Conservation (phyloP, 2,329 filamentous ascomycete species). For the Penicillium palitans region DNA sequence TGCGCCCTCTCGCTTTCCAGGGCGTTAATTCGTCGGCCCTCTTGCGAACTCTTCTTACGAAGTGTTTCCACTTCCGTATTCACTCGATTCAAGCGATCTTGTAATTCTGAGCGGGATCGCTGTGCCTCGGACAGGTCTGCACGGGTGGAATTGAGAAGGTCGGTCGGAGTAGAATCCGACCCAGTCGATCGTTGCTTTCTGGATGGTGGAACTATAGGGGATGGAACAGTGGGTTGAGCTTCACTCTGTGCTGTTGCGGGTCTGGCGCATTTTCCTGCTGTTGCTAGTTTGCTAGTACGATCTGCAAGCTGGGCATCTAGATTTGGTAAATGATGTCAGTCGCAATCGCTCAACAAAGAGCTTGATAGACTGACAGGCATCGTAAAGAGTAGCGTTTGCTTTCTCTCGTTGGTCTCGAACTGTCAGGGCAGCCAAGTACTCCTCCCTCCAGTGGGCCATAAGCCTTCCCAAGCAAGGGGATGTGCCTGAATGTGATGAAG, state of each 20-base stretch:
- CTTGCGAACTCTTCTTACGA: slow-evolving; percentile 60
- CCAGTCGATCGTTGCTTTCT: slow-evolving; percentile 28
- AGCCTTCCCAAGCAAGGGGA: slow-evolving; percentile 18
- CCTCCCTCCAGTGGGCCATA: slow-evolving; percentile 74
- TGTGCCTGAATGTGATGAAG: slow-evolving; percentile 18
- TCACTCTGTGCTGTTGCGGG: slow-evolving; percentile 26
- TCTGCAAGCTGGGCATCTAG: slow-evolving; percentile 67
- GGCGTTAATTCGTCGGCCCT: slow-evolving; percentile 61
- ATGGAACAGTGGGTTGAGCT: slow-evolving; percentile 28
- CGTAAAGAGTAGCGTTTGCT: slow-evolving; percentile 66
- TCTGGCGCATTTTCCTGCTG: slow-evolving; percentile 26
- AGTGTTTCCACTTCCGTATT: slow-evolving; percentile 65
- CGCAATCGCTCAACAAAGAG: slow-evolving; percentile 9
- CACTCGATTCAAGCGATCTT: slow-evolving; percentile 62
- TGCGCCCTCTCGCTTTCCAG: slow-evolving; percentile 63
- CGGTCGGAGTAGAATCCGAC: slow-evolving; percentile 33
- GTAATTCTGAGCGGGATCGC: slow-evolving; percentile 68
- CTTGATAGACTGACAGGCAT: slow-evolving; percentile 63
- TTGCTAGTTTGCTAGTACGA: slow-evolving; percentile 58
- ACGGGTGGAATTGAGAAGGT: slow-evolving; percentile 44
- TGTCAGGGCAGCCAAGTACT: slow-evolving; percentile 74
- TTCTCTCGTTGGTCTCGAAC: slow-evolving; percentile 70
- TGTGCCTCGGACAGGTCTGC: slow-evolving; percentile 75
- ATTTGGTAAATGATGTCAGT: slow-evolving; percentile 25
- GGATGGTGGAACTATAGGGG: slow-evolving; percentile 31